These are phyloP conservation scores for Eimeria sp. DNA, from an alignment of 169 alveolate genomes.

Conservation along the genomic window DNA sequence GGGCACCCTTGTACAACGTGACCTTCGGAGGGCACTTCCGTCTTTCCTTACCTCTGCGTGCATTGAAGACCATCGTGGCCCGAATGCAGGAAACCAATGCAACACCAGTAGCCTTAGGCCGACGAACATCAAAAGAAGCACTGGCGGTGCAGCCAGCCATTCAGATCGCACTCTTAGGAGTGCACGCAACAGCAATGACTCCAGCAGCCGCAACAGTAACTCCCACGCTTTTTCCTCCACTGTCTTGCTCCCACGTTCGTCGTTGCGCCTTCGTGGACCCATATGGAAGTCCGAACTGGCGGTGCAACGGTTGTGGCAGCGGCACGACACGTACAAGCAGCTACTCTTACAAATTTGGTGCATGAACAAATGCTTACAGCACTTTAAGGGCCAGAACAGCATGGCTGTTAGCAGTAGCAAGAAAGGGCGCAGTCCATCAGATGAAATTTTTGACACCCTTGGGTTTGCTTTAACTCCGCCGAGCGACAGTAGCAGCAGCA, in stretches of 20 bases:
- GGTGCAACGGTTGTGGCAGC: slow-evolving; percentile 78
- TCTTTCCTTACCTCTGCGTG: not conserved
- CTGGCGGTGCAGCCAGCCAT: not conserved
- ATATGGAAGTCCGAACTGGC: slow-evolving; percentile 68
- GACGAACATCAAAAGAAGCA: not conserved
- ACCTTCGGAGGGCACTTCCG: not conserved
- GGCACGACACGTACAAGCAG: slow-evolving; percentile 64
- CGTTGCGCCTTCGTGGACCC: slow-evolving; percentile 37
- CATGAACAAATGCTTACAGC: slow-evolving; percentile 46
- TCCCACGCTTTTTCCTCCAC: slow-evolving; percentile 68
- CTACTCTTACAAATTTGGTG: slow-evolving; percentile 76
- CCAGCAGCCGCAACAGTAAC: slow-evolving; percentile 7
- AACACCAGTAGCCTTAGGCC: not conserved
- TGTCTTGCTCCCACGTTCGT: slow-evolving; percentile 50
- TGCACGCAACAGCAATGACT: slow-evolving; percentile 11
- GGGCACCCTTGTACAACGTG: not conserved
- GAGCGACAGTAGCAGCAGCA: not conserved
- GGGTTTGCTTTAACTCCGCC: slow-evolving; percentile 54
- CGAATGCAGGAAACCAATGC: not conserved
- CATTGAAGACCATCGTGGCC: not conserved
- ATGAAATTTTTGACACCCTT: slow-evolving; percentile 33
- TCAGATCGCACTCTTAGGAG: not conserved
- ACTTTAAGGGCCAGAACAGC: not conserved
- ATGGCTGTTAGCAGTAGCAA: not conserved
- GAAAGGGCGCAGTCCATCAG: not conserved